Conservation (phyloP, 1,284 basidiomycete genomes). For the Trichosporon asahii region DNA sequence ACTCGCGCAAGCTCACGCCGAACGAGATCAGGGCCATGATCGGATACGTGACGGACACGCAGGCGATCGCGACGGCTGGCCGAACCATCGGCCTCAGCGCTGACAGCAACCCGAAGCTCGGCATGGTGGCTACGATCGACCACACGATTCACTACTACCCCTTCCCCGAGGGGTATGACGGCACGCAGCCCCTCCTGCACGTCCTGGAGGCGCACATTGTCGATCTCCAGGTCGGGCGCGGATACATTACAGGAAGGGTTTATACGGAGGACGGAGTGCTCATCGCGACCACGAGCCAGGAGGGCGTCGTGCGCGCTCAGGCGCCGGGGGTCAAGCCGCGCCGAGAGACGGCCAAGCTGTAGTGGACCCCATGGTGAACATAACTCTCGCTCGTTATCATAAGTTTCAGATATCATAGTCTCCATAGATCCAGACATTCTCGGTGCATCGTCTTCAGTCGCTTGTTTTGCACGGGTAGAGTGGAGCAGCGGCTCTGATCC, state of each 20-base stretch:
- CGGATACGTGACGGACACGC: conserved; percentile 76
- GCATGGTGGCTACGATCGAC: conserved; percentile 77
- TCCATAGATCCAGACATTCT: not conserved
- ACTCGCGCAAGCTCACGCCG: conserved; percentile 58
- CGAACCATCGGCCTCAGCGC: conserved; percentile 62
- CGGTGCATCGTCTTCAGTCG: not conserved
- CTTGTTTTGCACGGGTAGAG: not conserved
- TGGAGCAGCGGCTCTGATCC: not conserved
- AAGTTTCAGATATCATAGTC: not conserved
- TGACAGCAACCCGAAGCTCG: conserved; percentile 51
- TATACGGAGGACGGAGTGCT: conserved; percentile 69
- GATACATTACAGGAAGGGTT: conserved; percentile 70
- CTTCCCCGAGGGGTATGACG: conserved; percentile 68
- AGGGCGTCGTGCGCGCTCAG: conserved; percentile 61
- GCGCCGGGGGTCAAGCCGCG: conserved; percentile 9
- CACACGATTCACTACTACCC: conserved; percentile 79
- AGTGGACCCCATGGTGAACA: no score
- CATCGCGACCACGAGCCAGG: conserved; percentile 74
- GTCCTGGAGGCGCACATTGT: conserved; percentile 67
- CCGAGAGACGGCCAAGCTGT: not conserved
- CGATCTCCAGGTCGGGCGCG: conserved; percentile 63
- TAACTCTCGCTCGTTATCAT: not conserved
- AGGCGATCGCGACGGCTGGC: conserved; percentile 66
- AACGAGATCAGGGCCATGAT: conserved; percentile 83
- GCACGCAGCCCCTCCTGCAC: conserved; percentile 74